Conservation (phyloP, 2,329 filamentous ascomycete genomes). For the Rhytidhysteron rufulum region DNA sequence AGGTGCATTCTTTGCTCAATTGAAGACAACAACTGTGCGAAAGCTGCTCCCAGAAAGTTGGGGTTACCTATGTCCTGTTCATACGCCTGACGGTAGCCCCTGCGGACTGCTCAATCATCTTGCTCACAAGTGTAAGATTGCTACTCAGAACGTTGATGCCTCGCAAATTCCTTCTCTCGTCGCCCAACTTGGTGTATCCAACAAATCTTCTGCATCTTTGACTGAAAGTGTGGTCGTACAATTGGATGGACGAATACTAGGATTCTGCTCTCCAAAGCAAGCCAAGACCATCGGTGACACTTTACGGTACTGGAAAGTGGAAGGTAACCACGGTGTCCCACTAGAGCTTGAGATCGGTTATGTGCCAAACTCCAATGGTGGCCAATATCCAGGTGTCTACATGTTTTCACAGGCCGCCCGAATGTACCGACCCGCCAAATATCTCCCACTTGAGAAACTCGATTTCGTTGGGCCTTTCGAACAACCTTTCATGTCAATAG, state of each 20-base stretch:
- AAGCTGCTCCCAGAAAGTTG: constrained; percentile 95
- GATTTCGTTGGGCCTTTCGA: constrained; percentile 92
- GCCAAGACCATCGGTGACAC: constrained; percentile 79
- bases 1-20: constrained; percentile 96
- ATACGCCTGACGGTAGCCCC: constrained; percentile 93
- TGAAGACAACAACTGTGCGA: constrained; percentile 95
- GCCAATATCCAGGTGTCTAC: constrained; percentile 95
- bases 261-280: constrained; percentile 84
- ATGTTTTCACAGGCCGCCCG: constrained; percentile 81
- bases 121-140: constrained; percentile 88
- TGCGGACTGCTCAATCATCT: constrained; percentile 94
- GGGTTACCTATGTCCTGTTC: constrained; percentile 96
- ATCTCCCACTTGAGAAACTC: constrained; percentile 77
- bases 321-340: constrained; percentile 76
- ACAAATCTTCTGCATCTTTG: constrained; percentile 71
- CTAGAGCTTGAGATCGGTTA: constrained; percentile 86
- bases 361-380: constrained; percentile 79
- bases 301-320: constrained; percentile 91
- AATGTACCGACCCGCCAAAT: constrained; percentile 90
- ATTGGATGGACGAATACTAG: constrained; percentile 83
- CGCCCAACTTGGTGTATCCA: constrained; percentile 73
- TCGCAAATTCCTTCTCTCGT: constrained; percentile 71
- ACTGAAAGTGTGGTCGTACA: constrained; percentile 85
- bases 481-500: constrained; percentile 98
- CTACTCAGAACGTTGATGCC: constrained; percentile 70